Conservation (phyloP, 148 eudicot genomes). For the Diospyros lotus region DNA sequence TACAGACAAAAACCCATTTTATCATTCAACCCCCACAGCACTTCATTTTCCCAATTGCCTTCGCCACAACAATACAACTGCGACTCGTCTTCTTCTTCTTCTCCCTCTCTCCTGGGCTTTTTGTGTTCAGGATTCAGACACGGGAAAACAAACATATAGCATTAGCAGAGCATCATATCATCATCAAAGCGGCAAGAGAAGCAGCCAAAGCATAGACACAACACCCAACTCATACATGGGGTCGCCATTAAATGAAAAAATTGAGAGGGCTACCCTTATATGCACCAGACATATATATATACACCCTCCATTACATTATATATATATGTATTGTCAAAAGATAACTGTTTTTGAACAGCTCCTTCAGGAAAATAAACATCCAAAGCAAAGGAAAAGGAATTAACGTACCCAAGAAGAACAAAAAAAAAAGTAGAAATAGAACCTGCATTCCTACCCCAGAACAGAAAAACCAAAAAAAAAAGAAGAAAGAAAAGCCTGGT, state of each 20-base stretch:
- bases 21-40: no score
- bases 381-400: background rate
- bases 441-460: constrained; percentile 8
- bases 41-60: no score
- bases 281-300: background rate
- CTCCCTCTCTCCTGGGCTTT: background rate
- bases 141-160: background rate
- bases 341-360: constrained; percentile 5
- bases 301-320: constrained; percentile 22
- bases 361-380: constrained; percentile 11
- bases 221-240: background rate
- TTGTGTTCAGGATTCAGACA: background rate
- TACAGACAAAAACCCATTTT: no score
- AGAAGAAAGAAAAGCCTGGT: background rate
- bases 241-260: constrained; percentile 15
- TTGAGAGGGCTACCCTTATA: constrained; percentile 1
- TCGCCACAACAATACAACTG: no score
- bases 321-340: constrained; percentile 9
- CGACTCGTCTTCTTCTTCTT: background rate
- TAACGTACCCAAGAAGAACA: background rate
- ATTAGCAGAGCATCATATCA: background rate
- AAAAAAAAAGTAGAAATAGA: background rate
- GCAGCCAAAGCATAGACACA: background rate
- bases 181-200: background rate
- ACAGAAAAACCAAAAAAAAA: background rate